Percentiles rank a stretch among this genome's conserved stretches.
Conservation (phyloP, 1,284 basidiomycete genomes). For the Rhodotorula sp. region DNA sequence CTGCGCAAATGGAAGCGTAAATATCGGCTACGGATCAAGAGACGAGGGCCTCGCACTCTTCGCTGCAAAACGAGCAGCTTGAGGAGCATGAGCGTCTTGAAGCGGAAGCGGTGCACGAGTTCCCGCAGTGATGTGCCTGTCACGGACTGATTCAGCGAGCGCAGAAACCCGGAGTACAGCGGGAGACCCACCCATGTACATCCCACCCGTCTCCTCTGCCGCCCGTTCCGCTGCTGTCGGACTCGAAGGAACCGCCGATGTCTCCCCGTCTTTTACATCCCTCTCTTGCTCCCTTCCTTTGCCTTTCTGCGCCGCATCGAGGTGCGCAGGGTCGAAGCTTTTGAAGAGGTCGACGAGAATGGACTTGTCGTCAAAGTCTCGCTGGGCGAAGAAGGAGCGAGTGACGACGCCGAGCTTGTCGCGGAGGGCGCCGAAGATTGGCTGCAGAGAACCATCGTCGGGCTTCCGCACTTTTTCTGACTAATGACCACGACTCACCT, state of each 20-base stretch:
- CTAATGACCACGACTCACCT: constrained; percentile 18
- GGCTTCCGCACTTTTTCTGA: too few species aligned
- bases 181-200: constrained; percentile 68
- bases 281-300: not conserved
- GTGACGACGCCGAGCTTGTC: constrained; percentile 97
- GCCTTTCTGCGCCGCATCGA: not conserved
- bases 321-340: constrained; percentile 51
- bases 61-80: constrained; percentile 93
- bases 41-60: constrained; percentile 54
- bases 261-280: too few species aligned
- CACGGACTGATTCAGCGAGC: too few species aligned
- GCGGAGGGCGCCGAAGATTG: constrained; percentile 50
- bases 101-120: constrained; percentile 88
- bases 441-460: constrained; percentile 7
- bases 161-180: not conserved
- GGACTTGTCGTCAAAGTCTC: constrained; percentile 77
- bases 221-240: constrained; percentile 2
- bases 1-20: constrained; percentile 54
- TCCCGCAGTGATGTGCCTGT: constrained; percentile 85
- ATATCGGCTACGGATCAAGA: not conserved
- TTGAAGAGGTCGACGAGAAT: constrained; percentile 78
- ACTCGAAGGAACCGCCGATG: not conserved
- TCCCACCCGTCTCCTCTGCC: constrained; percentile 19
- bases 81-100: constrained; percentile 87
- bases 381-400: constrained; percentile 81